A percentile compares a stretch with the other conserved stretches of the same genome.
These are phyloP conservation scores for Arabidopsis suecica DNA, from an alignment of 345 rosid genomes.

Conservation along the genomic window DNA sequence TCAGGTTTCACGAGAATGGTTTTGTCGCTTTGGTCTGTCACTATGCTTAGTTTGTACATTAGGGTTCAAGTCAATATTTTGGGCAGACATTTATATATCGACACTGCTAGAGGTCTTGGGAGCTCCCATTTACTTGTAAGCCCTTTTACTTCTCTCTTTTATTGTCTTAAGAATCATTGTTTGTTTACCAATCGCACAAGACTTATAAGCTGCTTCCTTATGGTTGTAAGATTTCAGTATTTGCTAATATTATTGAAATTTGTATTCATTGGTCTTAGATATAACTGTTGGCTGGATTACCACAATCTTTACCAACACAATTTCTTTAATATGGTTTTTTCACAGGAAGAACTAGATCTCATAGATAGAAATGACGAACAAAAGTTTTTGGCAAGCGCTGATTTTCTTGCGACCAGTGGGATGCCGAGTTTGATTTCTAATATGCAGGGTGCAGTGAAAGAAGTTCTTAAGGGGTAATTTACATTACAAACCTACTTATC, in stretches of 20 bases:
- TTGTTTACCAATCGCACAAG: not conserved
- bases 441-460: conserved; percentile 69
- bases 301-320: conserved; percentile 3
- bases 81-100: conserved; percentile 92
- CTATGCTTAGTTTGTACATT: conserved; percentile 81
- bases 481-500: not conserved
- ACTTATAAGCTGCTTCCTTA: conserved; percentile 12
- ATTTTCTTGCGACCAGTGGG: conserved; percentile 80
- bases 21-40: conserved; percentile 84
- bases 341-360: conserved; percentile 78
- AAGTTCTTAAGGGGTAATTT: conserved; percentile 77
- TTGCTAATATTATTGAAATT: conserved; percentile 7
- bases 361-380: conserved; percentile 77
- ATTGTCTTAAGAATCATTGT: not conserved
- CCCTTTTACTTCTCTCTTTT: conserved; percentile 14
- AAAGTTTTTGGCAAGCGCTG: conserved; percentile 75
- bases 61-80: conserved; percentile 96
- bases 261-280: conserved; percentile 25
- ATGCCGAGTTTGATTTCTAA: conserved; percentile 57
- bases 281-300: conserved; percentile 9
- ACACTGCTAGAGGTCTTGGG: conserved; percentile 78
- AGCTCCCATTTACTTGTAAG: conserved; percentile 75
- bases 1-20: conserved; percentile 92
- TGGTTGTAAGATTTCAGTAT: not conserved
- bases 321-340: conserved; percentile 12